Conservation (phyloP, 2,329 filamentous ascomycete genomes). For the Sporothrix euskadiensis region DNA sequence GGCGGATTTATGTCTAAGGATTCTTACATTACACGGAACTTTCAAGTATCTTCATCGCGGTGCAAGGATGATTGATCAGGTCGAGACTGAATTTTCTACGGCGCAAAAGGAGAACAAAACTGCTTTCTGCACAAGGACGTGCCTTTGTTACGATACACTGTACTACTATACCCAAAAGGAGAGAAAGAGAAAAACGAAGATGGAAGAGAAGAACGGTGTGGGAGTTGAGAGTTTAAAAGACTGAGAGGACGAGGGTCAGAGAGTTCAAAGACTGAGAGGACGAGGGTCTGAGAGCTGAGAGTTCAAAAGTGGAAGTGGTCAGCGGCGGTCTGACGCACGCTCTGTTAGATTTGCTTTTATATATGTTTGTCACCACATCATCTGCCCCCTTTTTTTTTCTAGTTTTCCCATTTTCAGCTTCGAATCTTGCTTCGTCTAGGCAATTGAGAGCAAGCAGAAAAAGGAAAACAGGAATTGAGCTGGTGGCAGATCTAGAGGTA, state of each 20-base stretch:
- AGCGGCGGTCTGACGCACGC: not conserved
- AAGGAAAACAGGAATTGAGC: not conserved
- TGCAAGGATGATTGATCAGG: not conserved
- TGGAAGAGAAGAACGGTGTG: not conserved
- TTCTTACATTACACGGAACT: not conserved
- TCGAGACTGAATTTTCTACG: not conserved
- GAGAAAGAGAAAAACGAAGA: not conserved
- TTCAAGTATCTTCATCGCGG: not conserved
- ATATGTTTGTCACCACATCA: not conserved
- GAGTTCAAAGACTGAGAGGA: no score
- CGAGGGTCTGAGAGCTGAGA: not conserved
- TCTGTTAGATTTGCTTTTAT: not conserved
- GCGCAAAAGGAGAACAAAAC: not conserved
- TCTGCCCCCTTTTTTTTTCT: not conserved
- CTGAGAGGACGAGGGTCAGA: not conserved
- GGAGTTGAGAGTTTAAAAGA: not conserved
- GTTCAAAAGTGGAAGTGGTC: not conserved
- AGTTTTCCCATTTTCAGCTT: not conserved
- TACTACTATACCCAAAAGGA: not conserved
- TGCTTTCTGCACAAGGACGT: not conserved
- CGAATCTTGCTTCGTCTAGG: not conserved
- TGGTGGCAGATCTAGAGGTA: not conserved
- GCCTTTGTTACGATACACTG: not conserved
- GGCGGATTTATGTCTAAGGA: not conserved
- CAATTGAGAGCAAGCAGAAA: not conserved